These are phyloP conservation scores for Phytopythium litorale DNA, from an alignment of 352 stramenopile species.

Conservation along the genomic window DNA sequence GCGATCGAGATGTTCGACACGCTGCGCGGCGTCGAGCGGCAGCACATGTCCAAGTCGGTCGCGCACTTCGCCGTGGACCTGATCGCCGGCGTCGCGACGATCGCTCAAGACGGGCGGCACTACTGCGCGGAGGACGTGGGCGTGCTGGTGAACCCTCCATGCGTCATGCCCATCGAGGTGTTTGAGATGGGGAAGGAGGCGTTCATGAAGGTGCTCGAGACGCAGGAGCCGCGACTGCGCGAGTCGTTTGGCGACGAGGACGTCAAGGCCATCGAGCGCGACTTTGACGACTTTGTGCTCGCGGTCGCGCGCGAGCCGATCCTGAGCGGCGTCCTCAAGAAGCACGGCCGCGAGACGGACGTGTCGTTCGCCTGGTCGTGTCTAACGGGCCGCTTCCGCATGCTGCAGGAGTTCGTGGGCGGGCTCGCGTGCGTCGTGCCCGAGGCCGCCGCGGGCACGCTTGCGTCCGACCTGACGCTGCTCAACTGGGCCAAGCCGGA, in stretches of 20 bases:
- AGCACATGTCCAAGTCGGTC: conserved; percentile 44
- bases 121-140: conserved; percentile 36
- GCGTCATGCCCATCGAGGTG: conserved; percentile 43
- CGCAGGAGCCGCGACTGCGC: conserved; percentile 35
- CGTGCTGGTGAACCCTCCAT: conserved; percentile 37
- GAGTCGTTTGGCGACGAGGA: conserved; percentile 41
- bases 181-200: conserved; percentile 52
- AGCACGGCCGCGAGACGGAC: conserved; percentile 53
- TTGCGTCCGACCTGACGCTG: conserved; percentile 33
- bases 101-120: conserved; percentile 45
- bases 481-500: conserved; percentile 69
- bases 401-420: conserved; percentile 58
- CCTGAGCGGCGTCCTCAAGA: conserved; percentile 47
- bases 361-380: conserved; percentile 64
- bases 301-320: conserved; percentile 45
- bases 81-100: conserved; percentile 30
- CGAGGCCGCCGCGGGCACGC: conserved; percentile 21
- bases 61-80: conserved; percentile 44
- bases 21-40: conserved; percentile 37
- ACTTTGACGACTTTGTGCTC: conserved; percentile 46
- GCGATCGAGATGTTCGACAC: conserved; percentile 57
- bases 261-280: conserved; percentile 34
- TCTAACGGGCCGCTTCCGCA: conserved; percentile 37
- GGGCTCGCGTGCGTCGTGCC: conserved; percentile 42
- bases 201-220: conserved; percentile 34